Evolutionary conservation across 345 rosid genomes (phyloP), one percentile per base, ranked within the genome.

Genomic region (Eutrema japonicum): DNA sequence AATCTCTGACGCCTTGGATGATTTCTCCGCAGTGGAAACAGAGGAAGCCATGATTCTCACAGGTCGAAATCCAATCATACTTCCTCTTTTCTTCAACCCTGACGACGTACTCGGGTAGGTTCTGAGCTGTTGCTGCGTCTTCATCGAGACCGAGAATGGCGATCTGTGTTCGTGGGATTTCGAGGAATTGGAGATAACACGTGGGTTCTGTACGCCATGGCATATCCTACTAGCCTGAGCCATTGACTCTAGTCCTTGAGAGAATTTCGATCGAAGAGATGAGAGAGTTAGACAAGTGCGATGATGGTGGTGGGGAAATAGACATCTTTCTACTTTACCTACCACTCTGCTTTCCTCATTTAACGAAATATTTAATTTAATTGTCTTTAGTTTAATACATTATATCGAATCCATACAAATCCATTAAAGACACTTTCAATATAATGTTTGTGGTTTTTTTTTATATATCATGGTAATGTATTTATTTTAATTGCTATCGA

Each of bases 221-320:
- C 73, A 75, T 67, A 83, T 76, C 74, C 78, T 75, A 84, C 78
- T 75, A 13, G 57, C 85, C 64, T 85, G 86, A 5, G 89, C 86
- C 90, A 87, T 85, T 36, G 47, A 0, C 46, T 45, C 18, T 45
- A 45, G 49, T 4, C 5, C 46, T 42, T 5, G 48, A 13, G 59
- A 54, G 38, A 30, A 12, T 54, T 54, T 54, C 7, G 60, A 54
- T 54, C 60, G 7, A 37, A 33, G 41, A 59, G 40, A 38, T 38
- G 30, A 16, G 64, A 32, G 35, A 3, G 14, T 59, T 59, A 22
- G 60, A 30, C 40, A 54, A 54, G 16, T 54, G 41, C 22, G 60
- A 35, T 32, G 60, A 22, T 32, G 60, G 60, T 55, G 60, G 50
- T 14, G 61, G 49, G 32, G 40, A 55, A 55, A 55, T 33, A 55